Percentiles rank a stretch among this genome's conserved stretches.
Conservation (phyloP, 352 stramenopile genomes). For the Globisporangium ultimum region DNA sequence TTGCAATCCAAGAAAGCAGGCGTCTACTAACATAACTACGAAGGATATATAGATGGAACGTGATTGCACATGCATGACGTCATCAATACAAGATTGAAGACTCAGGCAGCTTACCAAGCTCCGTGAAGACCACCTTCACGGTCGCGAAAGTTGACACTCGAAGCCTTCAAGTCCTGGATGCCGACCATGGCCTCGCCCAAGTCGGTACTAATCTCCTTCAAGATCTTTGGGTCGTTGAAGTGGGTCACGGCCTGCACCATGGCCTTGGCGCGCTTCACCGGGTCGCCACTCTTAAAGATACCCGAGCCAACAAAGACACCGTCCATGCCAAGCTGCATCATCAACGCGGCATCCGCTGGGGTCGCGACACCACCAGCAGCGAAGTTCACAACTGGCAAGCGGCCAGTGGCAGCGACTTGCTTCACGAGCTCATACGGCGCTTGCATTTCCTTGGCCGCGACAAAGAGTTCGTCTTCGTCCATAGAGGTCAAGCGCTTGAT, state of each 20-base stretch:
- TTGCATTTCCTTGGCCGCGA: slow-evolving; percentile 96
- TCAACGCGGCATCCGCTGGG: slow-evolving; percentile 95
- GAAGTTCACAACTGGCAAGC: slow-evolving; percentile 98
- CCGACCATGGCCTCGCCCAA: slow-evolving; percentile 97
- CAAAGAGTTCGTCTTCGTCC: slow-evolving; percentile 97
- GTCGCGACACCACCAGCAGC: slow-evolving; percentile 97
- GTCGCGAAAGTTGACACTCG: slow-evolving; percentile 97
- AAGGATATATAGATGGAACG: neutral
- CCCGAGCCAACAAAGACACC: slow-evolving; percentile 97
- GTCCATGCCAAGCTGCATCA: slow-evolving; percentile 99
- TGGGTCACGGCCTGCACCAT: slow-evolving; percentile 98
- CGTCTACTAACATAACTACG: slow-evolving; percentile 1
- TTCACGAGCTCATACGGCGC: slow-evolving; percentile 93
- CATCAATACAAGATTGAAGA: too few relatives aligned
- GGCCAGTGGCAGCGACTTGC: slow-evolving; percentile 88
- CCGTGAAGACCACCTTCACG: slow-evolving; percentile 88
- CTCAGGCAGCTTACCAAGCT: slow-evolving; percentile 41
- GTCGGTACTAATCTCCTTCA: slow-evolving; percentile 95
- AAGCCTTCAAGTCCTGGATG: slow-evolving; percentile 95
- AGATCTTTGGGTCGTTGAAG: slow-evolving; percentile 96
- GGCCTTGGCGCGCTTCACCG: slow-evolving; percentile 91
- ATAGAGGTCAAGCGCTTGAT: slow-evolving; percentile 91
- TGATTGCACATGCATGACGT: too few relatives aligned
- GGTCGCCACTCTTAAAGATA: slow-evolving; percentile 97
- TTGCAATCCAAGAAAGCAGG: neutral